Conservation (phyloP, 106 monocot species). For the Dendrobium officinale region DNA sequence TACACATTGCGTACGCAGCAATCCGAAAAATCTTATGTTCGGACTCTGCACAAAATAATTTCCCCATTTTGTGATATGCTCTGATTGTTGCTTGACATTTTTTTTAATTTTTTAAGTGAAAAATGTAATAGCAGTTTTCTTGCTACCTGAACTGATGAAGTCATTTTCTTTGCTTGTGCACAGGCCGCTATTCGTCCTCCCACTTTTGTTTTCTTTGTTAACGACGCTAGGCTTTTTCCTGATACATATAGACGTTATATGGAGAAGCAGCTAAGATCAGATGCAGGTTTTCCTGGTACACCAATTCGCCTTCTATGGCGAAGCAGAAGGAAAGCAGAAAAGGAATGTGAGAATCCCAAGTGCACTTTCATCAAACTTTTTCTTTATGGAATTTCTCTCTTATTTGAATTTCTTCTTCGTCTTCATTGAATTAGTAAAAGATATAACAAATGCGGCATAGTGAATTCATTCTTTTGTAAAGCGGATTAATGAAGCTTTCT, state of each 20-base stretch:
- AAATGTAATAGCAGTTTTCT: too few species aligned
- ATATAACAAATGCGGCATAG: too few species aligned
- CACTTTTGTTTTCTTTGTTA: constrained; percentile 98
- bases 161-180: neutral
- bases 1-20: too few species aligned
- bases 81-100: too few species aligned
- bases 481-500: neutral
- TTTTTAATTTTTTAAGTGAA: too few species aligned
- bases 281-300: constrained; percentile 95
- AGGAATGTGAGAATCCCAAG: constrained; percentile 26
- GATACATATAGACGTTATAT: constrained; percentile 96
- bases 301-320: constrained; percentile 95
- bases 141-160: neutral
- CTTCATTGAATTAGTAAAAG: neutral
- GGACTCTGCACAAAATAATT: too few species aligned
- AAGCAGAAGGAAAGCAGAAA: constrained; percentile 55
- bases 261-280: constrained; percentile 80
- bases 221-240: constrained; percentile 82
- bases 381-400: neutral
- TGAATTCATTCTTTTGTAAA: neutral
- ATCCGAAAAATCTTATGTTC: too few species aligned
- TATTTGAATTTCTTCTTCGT: neutral
- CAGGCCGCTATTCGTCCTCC: constrained; percentile 93
- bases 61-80: too few species aligned
- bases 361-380: neutral